A percentile compares a stretch with the other conserved stretches of the same genome.
These are phyloP conservation scores for Lactifluus echinatus DNA, from an alignment of 768 basidiomycete genomes.

Conservation along the genomic window DNA sequence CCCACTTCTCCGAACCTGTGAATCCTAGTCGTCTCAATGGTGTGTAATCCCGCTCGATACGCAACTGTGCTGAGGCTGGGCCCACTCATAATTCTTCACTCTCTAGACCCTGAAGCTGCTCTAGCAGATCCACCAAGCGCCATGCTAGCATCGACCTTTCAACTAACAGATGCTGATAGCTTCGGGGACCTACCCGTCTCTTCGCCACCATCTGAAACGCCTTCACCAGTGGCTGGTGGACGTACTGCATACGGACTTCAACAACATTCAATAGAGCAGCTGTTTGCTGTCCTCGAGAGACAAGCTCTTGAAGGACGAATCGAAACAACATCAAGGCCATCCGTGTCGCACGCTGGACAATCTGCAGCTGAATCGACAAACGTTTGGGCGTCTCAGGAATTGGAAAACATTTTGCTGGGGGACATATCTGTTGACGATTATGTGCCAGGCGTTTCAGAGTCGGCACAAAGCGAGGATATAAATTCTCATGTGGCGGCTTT, in stretches of 20 bases:
- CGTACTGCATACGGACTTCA: neutral
- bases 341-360: neutral
- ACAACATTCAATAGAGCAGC: slow-evolving; percentile 5
- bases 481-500: neutral
- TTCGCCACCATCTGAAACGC: slow-evolving; percentile 9
- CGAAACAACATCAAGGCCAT: neutral
- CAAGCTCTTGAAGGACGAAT: neutral
- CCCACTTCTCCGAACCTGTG: neutral
- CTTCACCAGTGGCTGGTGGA: neutral
- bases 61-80: neutral
- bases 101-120: neutral
- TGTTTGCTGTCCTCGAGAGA: slow-evolving; percentile 9
- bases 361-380: neutral
- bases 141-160: neutral
- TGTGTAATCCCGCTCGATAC: neutral
- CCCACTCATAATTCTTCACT: neutral
- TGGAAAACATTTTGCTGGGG: slow-evolving; percentile 8
- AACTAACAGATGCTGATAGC: slow-evolving; percentile 15
- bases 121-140: neutral
- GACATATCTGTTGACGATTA: neutral
- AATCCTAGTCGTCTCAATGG: neutral
- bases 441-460: neutral
- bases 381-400: slow-evolving; percentile 8
- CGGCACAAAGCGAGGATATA: neutral
- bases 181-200: slow-evolving; percentile 19